Evolutionary conservation across 352 stramenopile genomes (phyloP).

Genomic region (Peronospora belbahrii): DNA sequence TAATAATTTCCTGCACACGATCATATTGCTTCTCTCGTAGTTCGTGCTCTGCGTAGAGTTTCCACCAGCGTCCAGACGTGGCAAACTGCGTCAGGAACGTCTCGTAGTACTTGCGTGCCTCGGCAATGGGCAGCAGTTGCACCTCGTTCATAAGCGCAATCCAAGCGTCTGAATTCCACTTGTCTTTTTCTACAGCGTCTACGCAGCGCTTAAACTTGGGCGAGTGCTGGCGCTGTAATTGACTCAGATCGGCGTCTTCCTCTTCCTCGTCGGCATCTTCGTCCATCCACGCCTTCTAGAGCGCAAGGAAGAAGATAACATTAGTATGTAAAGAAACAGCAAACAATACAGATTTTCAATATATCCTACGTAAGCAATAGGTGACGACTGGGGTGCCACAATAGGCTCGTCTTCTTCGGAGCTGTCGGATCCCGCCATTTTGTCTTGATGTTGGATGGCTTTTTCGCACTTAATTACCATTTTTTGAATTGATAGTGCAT

Average conservation of each 20-base stretch:
- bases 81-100: slow-evolving; percentile 61
- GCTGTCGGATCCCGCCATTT: slow-evolving; percentile 51
- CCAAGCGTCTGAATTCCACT: slow-evolving; percentile 75
- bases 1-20: slow-evolving; percentile 82
- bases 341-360: not conserved
- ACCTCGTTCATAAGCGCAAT: slow-evolving; percentile 72
- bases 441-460: slow-evolving; percentile 1
- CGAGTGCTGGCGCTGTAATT: slow-evolving; percentile 39
- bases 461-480: not conserved
- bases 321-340: not conserved
- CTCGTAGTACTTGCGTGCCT: slow-evolving; percentile 74
- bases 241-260: slow-evolving; percentile 67
- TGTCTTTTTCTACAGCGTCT: slow-evolving; percentile 42
- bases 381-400: slow-evolving; percentile 8
- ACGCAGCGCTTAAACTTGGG: slow-evolving; percentile 61
- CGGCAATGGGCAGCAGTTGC: slow-evolving; percentile 50
- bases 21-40: slow-evolving; percentile 80
- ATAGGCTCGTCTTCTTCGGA: slow-evolving; percentile 85
- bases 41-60: slow-evolving; percentile 81
- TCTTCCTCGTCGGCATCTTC: slow-evolving; percentile 78
- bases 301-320: not conserved
- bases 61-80: slow-evolving; percentile 81
- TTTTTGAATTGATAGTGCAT: not conserved
- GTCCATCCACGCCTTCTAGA: slow-evolving; percentile 71
- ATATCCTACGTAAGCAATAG: slow-evolving; percentile 7